Evolutionary conservation across 2,329 filamentous ascomycete species (phyloP).

Genomic region (Hypoxylon sp.): DNA sequence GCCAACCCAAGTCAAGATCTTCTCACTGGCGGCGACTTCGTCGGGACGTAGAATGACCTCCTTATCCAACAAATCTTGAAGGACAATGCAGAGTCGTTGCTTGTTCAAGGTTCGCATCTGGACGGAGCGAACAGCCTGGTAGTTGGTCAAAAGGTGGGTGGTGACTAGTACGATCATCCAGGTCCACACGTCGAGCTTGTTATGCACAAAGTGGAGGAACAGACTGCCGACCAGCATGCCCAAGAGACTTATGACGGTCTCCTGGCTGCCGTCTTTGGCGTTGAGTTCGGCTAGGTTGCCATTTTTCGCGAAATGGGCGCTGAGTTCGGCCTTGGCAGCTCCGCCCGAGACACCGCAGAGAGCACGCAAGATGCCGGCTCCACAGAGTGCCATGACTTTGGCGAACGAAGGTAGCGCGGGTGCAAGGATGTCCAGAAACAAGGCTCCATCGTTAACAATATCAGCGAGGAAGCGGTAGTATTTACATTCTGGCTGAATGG

Average conservation of each 20-base stretch:
- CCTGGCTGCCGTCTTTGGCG: conserved; percentile 90
- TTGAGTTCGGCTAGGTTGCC: conserved; percentile 95
- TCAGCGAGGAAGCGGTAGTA: conserved; percentile 89
- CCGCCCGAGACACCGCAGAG: conserved; percentile 92
- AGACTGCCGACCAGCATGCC: conserved; percentile 89
- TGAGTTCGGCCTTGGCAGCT: conserved; percentile 90
- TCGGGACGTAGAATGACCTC: conserved; percentile 72
- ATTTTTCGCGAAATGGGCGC: conserved; percentile 88
- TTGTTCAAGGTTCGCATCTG: conserved; percentile 87
- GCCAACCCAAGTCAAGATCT: conserved; percentile 71
- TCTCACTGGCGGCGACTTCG: conserved; percentile 75
- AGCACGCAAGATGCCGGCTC: conserved; percentile 66
- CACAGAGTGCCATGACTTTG: conserved; percentile 66
- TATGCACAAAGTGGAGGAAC: conserved; percentile 82
- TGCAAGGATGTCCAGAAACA: conserved; percentile 87
- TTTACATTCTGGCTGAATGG: conserved; percentile 92
- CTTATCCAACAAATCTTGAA: conserved; percentile 69
- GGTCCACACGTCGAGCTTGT: conserved; percentile 79
- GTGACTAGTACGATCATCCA: conserved; percentile 79
- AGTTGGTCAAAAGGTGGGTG: conserved; percentile 87
- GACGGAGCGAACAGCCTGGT: conserved; percentile 86
- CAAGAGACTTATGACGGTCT: conserved; percentile 89
- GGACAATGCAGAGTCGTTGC: conserved; percentile 85
- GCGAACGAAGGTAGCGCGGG: conserved; percentile 74
- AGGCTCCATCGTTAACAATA: conserved; percentile 87